phyloP scores from a whole-genome alignment of 176 grass and related monocot species.

The Miscanthus lutarioriparius region DNA sequence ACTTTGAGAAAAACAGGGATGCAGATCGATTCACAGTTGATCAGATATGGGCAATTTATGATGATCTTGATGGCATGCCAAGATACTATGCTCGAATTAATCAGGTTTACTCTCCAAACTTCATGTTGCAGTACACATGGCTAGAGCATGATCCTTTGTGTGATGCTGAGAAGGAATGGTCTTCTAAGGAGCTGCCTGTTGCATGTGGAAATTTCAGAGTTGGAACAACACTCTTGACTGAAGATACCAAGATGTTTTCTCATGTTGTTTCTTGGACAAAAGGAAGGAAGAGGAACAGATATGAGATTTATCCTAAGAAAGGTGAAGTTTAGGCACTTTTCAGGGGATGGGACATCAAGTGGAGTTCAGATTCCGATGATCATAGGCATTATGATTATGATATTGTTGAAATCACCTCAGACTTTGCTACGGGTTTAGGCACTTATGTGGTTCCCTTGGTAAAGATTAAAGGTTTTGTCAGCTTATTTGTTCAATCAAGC shows the following conservation, averaged over 20 bases:
- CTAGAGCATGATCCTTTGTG: slow-evolving; percentile 53
- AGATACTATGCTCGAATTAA: slow-evolving; percentile 68
- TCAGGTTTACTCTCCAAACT: slow-evolving; percentile 44
- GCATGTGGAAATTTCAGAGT: slow-evolving; percentile 65
- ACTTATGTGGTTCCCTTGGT: slow-evolving; percentile 50
- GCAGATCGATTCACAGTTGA: slow-evolving; percentile 36
- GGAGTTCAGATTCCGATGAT: slow-evolving; percentile 37
- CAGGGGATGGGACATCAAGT: slow-evolving; percentile 46
- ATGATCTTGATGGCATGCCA: slow-evolving; percentile 64
- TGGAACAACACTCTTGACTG: slow-evolving; percentile 38
- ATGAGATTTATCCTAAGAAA: slow-evolving; percentile 70
- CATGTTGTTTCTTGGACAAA: slow-evolving; percentile 58
- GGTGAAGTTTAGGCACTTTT: slow-evolving; percentile 72
- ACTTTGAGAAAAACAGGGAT: slow-evolving; percentile 48
- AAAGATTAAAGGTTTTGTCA: slow-evolving; percentile 53
- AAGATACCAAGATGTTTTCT: slow-evolving; percentile 63
- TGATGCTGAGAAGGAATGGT: slow-evolving; percentile 52
- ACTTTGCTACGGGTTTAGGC: slow-evolving; percentile 36
- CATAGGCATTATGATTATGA: slow-evolving; percentile 43
- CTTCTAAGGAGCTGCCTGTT: slow-evolving; percentile 57
- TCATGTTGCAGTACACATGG: slow-evolving; percentile 58
- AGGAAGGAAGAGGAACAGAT: slow-evolving; percentile 48
- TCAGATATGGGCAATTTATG: slow-evolving; percentile 67
- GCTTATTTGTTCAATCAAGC: slow-evolving; percentile 39
- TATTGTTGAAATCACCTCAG: slow-evolving; percentile 64